These are phyloP conservation scores for Phytophthora crassamura DNA, from an alignment of 352 stramenopile species.

Conservation along the genomic window DNA sequence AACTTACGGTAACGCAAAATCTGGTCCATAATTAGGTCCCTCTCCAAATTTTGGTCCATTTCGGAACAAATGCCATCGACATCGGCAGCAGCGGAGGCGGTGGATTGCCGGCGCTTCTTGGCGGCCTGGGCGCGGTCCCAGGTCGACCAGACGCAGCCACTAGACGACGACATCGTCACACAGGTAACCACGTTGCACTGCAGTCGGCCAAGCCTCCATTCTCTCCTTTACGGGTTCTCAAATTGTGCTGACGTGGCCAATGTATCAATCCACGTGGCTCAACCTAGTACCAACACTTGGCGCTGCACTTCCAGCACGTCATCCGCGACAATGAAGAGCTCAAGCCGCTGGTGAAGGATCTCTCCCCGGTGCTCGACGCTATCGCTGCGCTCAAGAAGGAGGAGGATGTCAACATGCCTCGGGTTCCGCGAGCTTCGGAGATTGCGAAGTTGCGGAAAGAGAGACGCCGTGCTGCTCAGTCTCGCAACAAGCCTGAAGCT, in stretches of 20 bases:
- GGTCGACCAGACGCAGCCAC: slow-evolving; percentile 27
- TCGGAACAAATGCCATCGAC: slow-evolving; percentile 24
- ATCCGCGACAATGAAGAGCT: slow-evolving; percentile 30
- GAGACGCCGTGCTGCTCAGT: slow-evolving; percentile 8
- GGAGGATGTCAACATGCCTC: slow-evolving; percentile 1
- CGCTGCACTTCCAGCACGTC: slow-evolving; percentile 43
- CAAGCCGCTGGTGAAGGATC: slow-evolving; percentile 29
- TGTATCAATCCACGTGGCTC: not conserved
- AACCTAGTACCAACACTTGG: slow-evolving; percentile 47
- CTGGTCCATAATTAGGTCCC: not conserved
- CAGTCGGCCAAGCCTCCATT: not conserved
- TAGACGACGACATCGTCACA: slow-evolving; percentile 6
- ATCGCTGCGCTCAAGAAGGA: slow-evolving; percentile 28
- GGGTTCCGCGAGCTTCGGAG: slow-evolving; percentile 41
- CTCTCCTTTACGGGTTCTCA: not conserved
- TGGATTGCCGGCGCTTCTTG: slow-evolving; percentile 71
- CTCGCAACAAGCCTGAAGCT: not conserved
- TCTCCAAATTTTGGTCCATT: slow-evolving; percentile 2
- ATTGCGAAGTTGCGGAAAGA: slow-evolving; percentile 29
- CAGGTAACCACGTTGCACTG: slow-evolving; percentile 18
- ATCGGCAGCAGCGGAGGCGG: slow-evolving; percentile 8
- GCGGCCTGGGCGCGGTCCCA: slow-evolving; percentile 60
- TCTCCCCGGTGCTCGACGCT: slow-evolving; percentile 24
- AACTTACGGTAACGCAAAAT: not conserved
- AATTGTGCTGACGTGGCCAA: slow-evolving; percentile 19